Base-by-base conservation (phyloP, 352 stramenopile genomes). In the Phytophthora capsici region DNA sequence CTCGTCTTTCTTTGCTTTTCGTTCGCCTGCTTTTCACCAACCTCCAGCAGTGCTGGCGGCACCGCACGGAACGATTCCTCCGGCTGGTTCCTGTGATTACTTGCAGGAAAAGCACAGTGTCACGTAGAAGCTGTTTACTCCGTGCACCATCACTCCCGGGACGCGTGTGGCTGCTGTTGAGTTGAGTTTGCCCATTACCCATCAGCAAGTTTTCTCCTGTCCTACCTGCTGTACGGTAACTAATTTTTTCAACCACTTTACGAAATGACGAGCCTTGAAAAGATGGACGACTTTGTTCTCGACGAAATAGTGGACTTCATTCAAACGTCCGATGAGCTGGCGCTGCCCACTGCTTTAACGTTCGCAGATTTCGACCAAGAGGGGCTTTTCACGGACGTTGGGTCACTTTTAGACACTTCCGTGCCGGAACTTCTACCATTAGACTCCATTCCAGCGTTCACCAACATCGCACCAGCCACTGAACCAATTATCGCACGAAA, bases 221-320 rank as follows among this genome's bases (percentile, higher is more conserved):
- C 61, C 61, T 64, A 64, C 47, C 54, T 9, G 55, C n/a, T 12
- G 19, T 45, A 8, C 6, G 8, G 17, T 14, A 45, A 38, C 6
- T 26, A 22, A 32, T 43, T 36, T 22, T 63, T 22, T 10, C 17
- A 23, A 30, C 30, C 63, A 73, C 38, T 65, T 38, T 53, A 8
- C 10, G 44, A 69, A 43, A 70, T 73, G 59, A 63, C 54, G 8
- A 73, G 58, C 17, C 37, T 66, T 12, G 50, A 57, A 51, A 70
- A 8, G 20, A 75, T 75, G 67, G 63, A 75, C 20, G 34, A 61
- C 34, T 57, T 54, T 8, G 45, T 75, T 14, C 52, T 75, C n/a
- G 63, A 75, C 25, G 67, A 72, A 6, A 40, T 75, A 14, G 28
- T 75, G 16, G 47, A 62, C 41, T 75, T 75, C 28, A 46, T 75